Evolutionary conservation across 352 stramenopile species (phyloP).

Genomic region (Phytopythium boreale): DNA sequence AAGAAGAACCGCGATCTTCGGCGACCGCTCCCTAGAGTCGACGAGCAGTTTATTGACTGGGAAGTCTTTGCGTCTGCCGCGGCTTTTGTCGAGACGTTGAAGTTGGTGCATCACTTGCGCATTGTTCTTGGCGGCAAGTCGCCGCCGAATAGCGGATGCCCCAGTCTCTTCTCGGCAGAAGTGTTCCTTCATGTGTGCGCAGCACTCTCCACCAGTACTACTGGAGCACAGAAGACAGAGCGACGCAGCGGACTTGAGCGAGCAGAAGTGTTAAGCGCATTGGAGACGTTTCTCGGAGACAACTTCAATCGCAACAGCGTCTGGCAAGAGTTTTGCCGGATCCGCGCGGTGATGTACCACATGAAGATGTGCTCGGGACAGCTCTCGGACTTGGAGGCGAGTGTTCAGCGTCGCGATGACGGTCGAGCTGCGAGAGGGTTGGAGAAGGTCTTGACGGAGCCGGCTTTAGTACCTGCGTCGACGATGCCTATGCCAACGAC

Average conservation of each 20-base stretch:
- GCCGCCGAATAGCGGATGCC: conserved; percentile 31
- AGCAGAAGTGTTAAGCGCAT: conserved; percentile 3
- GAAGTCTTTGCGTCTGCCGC: conserved; percentile 39
- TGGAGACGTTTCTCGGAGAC: conserved; percentile 18
- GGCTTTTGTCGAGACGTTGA: conserved; percentile 51
- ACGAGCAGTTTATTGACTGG: conserved; percentile 47
- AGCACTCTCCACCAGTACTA: background rate
- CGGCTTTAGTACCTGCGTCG: background rate
- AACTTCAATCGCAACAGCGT: conserved; percentile 20
- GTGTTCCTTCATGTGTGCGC: conserved; percentile 55
- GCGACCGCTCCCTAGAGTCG: conserved; percentile 13
- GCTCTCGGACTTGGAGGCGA: background rate
- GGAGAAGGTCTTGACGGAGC: conserved; percentile 2
- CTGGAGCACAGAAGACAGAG: background rate
- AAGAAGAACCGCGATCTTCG: conserved; percentile 17
- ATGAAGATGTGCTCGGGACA: conserved; percentile 1
- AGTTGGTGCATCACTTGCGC: conserved; percentile 51
- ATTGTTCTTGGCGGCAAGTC: conserved; percentile 45
- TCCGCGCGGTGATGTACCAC: conserved; percentile 26
- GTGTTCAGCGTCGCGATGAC: background rate
- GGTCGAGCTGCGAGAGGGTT: background rate
- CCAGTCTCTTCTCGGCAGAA: conserved; percentile 60
- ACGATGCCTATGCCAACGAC: background rate
- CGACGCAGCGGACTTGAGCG: background rate
- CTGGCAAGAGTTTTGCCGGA: conserved; percentile 27